Evolutionary conservation across 768 basidiomycete species (phyloP), one percentile per base, ranked within the genome.

Genomic region (Suillus ampliporus): DNA sequence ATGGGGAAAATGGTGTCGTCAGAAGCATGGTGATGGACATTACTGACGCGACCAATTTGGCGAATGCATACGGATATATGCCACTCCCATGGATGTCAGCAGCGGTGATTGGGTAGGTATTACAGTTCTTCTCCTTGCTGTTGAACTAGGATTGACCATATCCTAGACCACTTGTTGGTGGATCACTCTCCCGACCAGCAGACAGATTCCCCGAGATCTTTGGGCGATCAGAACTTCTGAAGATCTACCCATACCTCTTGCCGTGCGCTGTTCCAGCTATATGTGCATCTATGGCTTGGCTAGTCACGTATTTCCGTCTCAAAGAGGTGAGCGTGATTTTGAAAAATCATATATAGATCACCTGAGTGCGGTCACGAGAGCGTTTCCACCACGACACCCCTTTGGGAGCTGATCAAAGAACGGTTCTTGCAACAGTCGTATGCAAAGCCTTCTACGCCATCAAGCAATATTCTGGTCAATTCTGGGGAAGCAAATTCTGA

Each of bases 221-320:
- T 64, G 88, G 88, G 51, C 61, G 76, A 37, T 80, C 77, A 5
- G 65, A 67, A 14, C 90, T 93, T 66, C 83, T 87, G 82, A 81
- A 79, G 65, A 70, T 80, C 51, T 89, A 88, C 72, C 90, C 91
- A 0, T 92, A 93, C 74, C 89, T 91, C 70, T 78, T 91, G 19
- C 84, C 90, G 1, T 91, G 89, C 67, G 80, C 87, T 15, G 82
- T 89, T 17, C 78, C 87, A 3, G 88, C 87, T 1, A 82, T 81
- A 2, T 82, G 87, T 68, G 77, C 86, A 1, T 71, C 76, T 8
- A 6, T 86, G 13, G 83, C 82, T 9, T 86, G 82, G 80, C 41
- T 85, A 13, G 71, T 87, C 7, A 78, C 83, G 0, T 72, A 80
- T 47, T 44, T 85, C 10, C 86, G 80, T 69, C 73, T 91, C 46